phyloP scores from a whole-genome alignment of 2,329 filamentous ascomycete species.

The Xylaria digitata region DNA sequence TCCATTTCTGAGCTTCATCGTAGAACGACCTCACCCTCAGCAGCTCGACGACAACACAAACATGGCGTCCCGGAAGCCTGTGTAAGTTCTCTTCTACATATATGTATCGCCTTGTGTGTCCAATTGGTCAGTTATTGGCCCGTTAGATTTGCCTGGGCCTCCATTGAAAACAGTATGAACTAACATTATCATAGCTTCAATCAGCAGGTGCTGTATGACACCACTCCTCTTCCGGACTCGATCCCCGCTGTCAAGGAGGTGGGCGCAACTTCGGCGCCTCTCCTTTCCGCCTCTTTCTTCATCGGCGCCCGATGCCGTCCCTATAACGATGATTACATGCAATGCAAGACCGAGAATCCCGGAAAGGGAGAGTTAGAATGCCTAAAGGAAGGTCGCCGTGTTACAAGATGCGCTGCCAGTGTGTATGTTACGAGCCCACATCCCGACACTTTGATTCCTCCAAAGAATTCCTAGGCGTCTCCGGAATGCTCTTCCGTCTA shows the following conservation, averaged over 20 bases:
- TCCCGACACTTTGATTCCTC: not conserved
- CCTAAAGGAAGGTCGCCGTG: constrained; percentile 94
- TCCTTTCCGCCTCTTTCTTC: constrained; percentile 93
- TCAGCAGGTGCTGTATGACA: constrained; percentile 92
- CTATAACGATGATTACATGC: constrained; percentile 99
- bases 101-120: not conserved
- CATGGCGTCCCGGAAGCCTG: constrained; percentile 71
- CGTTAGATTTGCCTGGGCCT: not conserved
- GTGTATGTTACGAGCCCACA: constrained; percentile 74
- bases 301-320: constrained; percentile 94
- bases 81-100: constrained; percentile 56
- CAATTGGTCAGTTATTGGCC: constrained; percentile 37
- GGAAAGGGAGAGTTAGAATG: constrained; percentile 94
- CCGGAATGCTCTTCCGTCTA: not conserved
- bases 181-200: constrained; percentile 76
- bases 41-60: constrained; percentile 51
- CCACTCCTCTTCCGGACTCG: constrained; percentile 89
- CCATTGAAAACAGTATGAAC: not conserved
- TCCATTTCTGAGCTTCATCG: constrained; percentile 46
- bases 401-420: constrained; percentile 94
- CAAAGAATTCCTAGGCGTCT: not conserved
- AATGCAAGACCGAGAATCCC: constrained; percentile 95
- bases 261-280: constrained; percentile 89
- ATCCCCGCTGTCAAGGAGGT: constrained; percentile 95
- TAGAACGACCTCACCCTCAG: constrained; percentile 37